Percentiles rank a stretch among this genome's conserved stretches.
Conservation (phyloP, 2,329 filamentous ascomycete species). For the Neofusicoccum parvum region DNA sequence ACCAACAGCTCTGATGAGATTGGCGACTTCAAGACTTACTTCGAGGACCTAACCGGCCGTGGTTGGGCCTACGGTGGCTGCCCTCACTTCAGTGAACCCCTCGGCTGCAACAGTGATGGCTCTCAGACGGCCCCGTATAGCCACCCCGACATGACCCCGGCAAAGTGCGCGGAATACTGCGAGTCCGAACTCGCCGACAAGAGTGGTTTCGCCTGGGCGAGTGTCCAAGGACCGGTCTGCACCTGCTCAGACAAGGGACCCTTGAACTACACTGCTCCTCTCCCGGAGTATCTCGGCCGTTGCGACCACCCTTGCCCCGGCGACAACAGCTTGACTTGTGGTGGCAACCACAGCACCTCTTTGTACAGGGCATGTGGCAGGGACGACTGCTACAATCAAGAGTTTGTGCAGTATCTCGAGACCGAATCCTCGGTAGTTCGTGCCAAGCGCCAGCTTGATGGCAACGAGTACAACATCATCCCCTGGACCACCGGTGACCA, state of each 20-base stretch:
- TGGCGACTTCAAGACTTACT: background rate
- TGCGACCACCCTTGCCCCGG: background rate
- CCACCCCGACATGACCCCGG: slow-evolving; percentile 53
- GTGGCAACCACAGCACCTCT: background rate
- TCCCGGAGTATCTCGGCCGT: background rate
- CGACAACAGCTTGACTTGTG: background rate
- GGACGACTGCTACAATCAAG: background rate
- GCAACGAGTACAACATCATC: no score
- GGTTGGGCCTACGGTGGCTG: slow-evolving; percentile 66
- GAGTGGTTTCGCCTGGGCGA: background rate
- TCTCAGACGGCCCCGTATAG: background rate
- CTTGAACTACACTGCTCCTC: background rate
- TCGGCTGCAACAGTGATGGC: slow-evolving; percentile 19
- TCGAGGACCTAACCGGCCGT: slow-evolving; percentile 48
- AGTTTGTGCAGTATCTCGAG: background rate
- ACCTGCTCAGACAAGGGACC: background rate
- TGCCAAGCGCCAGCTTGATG: background rate
- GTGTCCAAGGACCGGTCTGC: background rate
- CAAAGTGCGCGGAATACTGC: slow-evolving; percentile 59
- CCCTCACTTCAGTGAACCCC: slow-evolving; percentile 47
- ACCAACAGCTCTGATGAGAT: background rate
- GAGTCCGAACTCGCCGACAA: slow-evolving; percentile 22
- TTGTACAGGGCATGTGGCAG: background rate
- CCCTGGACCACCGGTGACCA: no score
- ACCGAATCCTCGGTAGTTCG: background rate